phyloP scores from a whole-genome alignment of 2,329 filamentous ascomycete genomes.

The Sarocladium oryzae region DNA sequence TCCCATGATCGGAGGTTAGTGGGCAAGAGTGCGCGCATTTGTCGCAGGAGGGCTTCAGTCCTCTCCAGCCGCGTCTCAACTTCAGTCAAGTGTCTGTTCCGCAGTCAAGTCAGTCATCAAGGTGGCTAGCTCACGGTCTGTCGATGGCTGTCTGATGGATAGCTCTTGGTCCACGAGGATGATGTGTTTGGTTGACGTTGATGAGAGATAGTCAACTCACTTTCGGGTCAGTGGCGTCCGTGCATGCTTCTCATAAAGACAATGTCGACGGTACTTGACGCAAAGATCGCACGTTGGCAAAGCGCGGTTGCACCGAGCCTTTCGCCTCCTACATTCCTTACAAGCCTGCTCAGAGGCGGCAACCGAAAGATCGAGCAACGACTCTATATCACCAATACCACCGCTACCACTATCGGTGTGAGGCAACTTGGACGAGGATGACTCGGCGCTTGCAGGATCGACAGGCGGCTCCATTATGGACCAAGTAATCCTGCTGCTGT shows the following conservation, averaged over 20 bases:
- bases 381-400: neutral
- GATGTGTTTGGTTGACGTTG: too few species aligned
- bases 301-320: constrained; percentile 31
- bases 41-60: constrained; percentile 24
- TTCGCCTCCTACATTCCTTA: constrained; percentile 34
- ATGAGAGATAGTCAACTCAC: too few species aligned
- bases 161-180: too few species aligned
- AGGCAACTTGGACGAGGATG: neutral
- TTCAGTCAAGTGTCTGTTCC: constrained; percentile 31
- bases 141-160: too few species aligned
- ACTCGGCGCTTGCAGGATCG: neutral
- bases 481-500: neutral
- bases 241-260: constrained; percentile 41
- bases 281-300: constrained; percentile 34
- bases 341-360: constrained; percentile 28
- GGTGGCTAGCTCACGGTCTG: too few species aligned
- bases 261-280: constrained; percentile 36
- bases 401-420: too few species aligned
- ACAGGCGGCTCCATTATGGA: neutral
- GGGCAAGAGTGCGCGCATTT: constrained; percentile 23
- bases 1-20: constrained; percentile 18
- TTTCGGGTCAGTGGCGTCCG: constrained; percentile 41
- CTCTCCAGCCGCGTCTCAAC: constrained; percentile 34
- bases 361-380: constrained; percentile 12
- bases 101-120: neutral